Evolutionary conservation across 805 yeast species (phyloP).

Genomic region (Komagataella mondaviorum): DNA sequence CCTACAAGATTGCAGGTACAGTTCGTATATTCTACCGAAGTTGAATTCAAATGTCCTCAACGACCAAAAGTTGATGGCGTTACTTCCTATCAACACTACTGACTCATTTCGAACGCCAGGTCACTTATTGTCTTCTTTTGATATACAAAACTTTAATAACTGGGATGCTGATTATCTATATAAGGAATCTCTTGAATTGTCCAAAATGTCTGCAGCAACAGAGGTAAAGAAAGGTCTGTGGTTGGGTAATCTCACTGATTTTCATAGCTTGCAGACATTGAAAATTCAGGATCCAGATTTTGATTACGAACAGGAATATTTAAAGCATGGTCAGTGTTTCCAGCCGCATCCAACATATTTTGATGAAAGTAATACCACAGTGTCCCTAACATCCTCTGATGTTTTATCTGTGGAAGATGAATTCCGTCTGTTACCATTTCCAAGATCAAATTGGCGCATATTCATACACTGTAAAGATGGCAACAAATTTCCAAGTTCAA

Average conservation of each 20-base stretch:
- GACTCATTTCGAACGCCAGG: slow-evolving; percentile 4
- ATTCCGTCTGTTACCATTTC: slow-evolving; percentile 28
- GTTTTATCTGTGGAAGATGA: slow-evolving; percentile 2
- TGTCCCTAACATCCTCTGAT: slow-evolving; percentile 21
- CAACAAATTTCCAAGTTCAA: slow-evolving; percentile 35
- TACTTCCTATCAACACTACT: too few relatives aligned
- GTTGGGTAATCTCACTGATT: slow-evolving; percentile 78
- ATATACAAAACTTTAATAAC: slow-evolving; percentile 29
- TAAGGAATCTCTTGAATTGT: slow-evolving; percentile 73
- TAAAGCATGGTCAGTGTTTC: background rate
- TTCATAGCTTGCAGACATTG: slow-evolving; percentile 20
- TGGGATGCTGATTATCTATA: slow-evolving; percentile 61
- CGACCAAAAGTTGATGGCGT: background rate
- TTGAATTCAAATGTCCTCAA: background rate
- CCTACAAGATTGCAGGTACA: slow-evolving; percentile 2
- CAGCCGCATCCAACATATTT: slow-evolving; percentile 26
- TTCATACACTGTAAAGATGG: slow-evolving; percentile 49
- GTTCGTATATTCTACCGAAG: background rate
- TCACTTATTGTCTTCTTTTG: slow-evolving; percentile 20
- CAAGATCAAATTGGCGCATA: slow-evolving; percentile 39
- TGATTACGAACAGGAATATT: background rate
- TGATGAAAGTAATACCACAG: slow-evolving; percentile 36
- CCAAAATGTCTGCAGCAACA: slow-evolving; percentile 74
- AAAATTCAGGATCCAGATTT: slow-evolving; percentile 11
- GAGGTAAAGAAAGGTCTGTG: slow-evolving; percentile 42